Conservation (phyloP, 208 protist genomes). For the Acanthamoeba healyi region DNA sequence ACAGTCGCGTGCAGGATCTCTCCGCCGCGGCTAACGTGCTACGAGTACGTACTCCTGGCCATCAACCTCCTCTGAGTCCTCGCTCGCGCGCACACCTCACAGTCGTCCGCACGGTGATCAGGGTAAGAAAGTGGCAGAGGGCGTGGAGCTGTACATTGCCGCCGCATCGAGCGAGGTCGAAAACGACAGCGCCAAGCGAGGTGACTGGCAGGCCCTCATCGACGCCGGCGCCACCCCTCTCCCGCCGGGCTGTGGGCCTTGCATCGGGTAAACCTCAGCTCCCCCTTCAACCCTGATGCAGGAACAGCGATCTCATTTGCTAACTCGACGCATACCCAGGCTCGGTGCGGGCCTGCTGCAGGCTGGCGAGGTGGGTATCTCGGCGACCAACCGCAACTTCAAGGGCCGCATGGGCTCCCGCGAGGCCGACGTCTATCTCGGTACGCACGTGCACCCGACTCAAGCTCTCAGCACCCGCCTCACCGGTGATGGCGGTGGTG, state of each 20-base stretch:
- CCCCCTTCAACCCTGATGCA: background rate
- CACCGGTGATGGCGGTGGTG: background rate
- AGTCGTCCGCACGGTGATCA: background rate
- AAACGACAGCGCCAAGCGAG: constrained; percentile 71
- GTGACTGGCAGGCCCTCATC: constrained; percentile 87
- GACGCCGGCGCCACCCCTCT: constrained; percentile 86
- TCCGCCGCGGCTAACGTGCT: constrained; percentile 33
- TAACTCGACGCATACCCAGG: background rate
- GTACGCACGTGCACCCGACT: background rate
- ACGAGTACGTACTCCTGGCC: background rate
- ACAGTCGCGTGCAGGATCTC: constrained; percentile 86
- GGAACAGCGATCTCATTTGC: too few relatives aligned
- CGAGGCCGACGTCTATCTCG: constrained; percentile 78
- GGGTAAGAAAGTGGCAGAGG: constrained; percentile 80
- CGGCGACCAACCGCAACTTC: constrained; percentile 91
- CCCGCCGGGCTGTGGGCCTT: constrained; percentile 90
- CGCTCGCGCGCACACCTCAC: too few relatives aligned
- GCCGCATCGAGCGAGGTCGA: constrained; percentile 87
- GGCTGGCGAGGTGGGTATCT: constrained; percentile 91
- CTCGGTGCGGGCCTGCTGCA: constrained; percentile 86
- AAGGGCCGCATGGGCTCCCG: constrained; percentile 90
- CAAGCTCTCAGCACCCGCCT: background rate
- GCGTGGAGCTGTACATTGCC: constrained; percentile 89
- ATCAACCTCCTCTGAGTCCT: constrained; percentile 77
- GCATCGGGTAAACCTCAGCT: constrained; percentile 82